Base-by-base conservation (phyloP, 331 rosid genomes). In the Prunus yedoensis region DNA sequence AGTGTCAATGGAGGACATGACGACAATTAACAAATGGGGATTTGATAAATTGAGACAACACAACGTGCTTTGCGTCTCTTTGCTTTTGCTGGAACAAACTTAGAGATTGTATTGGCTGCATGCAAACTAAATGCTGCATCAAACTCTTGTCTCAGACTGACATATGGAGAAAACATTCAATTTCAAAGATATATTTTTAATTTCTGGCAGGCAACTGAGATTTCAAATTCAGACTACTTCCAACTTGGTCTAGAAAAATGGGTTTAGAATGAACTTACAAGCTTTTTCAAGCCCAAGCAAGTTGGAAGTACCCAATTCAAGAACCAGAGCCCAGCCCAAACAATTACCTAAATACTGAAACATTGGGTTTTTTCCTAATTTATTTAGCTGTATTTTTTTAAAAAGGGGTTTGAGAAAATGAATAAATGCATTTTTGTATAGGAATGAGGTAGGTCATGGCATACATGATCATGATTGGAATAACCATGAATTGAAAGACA, bases 21-120 rank as follows among this genome's bases (percentile, higher is more conserved):
- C 81, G 81, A 77, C 81, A 23, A 23, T 23, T 20, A 35, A 9
- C 81, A 50, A 61, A 18, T 3, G 58, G 27, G 43, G 57, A 60
- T 12, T n/a, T 18, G 77, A 18, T 9, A 62, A 63, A 57, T 51
- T 70, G 38, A 74, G 72, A 62, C 73, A 52, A 43, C 52, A 46
- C 1, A 63, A 56, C 74, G 58, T 66, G 71, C 2, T 50, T 50
- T 50, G 56, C 71, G 30, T 60, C 18, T 52, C 21, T 12, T 28
- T 62, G 35, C 21, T 66, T 30, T 76, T 76, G 27, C 60, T 70
- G 61, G 27, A 16, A 16, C 45, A 70, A 21, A 25, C 53, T 70
- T 71, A 4, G 38, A n/a, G 63, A 21, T 30, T 68, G 45, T 15
- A 47, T 21, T 56, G 68, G 12, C 58, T 16, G 58, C 20, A 1